Base-by-base conservation (phyloP, 441 rosid species). In the Populus trichocarpa region DNA sequence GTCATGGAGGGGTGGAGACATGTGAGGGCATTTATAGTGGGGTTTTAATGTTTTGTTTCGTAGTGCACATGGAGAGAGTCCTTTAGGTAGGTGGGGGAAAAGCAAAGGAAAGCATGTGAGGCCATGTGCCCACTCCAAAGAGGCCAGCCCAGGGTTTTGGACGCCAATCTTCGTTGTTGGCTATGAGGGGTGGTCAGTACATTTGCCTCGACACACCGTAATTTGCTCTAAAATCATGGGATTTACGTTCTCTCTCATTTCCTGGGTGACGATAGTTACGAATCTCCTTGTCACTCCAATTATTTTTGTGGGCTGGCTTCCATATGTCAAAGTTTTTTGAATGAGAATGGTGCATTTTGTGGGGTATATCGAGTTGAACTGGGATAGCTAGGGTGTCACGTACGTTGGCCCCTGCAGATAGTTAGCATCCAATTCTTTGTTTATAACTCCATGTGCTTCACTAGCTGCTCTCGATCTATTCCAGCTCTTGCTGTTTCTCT, bases 121-220 rank as follows among this genome's bases (percentile, higher is more conserved):
- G 76, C 35, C 76, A 63, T 23, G 69, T 74, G 69, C 33, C 69
- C 7, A 8, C 50, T 61, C 13, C 68, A 73, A 61, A 33, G 9
- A 35, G 76, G 35, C 53, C 64, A 69, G 9, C 2, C 76, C n/a
- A 73, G 10, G 33, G 32, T 33, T 22, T 35, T 63, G 57, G n/a
- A 73, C 50, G 16, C 65, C 57, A 36, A 63, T 63, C 35, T 73
- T 36, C 32, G 2, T 63, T 8, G 13, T 36, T 63, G 69, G 32
- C n/a, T 4, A 3, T 13, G 20, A 30, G 8, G 38, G 25, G 57
- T 28, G 59, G 57, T 13, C 57, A n/a, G 5, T 33, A 2, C 6
- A 53, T 53, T 35, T 33, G 32, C 63, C 12, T 13, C 40, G 13
- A 33, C 10, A 12, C 61, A 10, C 40, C 66, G 26, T 30, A 72